Percentiles rank a stretch among this genome's conserved stretches.
Evolutionary conservation across 1,284 basidiomycete genomes (phyloP).

Genomic region (Stereum hirsutum): DNA sequence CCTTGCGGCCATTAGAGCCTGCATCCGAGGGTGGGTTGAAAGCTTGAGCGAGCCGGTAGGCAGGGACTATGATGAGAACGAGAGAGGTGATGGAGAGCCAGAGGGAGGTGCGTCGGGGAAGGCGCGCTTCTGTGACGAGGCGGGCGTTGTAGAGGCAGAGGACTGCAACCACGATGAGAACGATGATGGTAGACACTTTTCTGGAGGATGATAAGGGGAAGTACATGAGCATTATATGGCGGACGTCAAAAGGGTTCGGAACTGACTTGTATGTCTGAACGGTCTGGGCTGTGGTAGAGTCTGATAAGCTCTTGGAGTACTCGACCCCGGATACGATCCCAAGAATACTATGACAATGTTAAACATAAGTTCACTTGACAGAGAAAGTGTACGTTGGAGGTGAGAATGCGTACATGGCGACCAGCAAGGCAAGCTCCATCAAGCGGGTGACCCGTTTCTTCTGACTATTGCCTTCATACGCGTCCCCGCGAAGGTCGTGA

Average conservation of each 20-base stretch:
- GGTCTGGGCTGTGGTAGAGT: not conserved
- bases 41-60: not conserved
- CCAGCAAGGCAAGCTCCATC: not conserved
- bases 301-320: not conserved
- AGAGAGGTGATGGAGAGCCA: not conserved
- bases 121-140: not conserved
- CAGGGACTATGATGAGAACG: not conserved
- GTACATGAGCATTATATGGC: not conserved
- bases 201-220: not conserved
- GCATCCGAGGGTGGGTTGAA: not conserved
- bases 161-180: not conserved
- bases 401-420: constrained; percentile 1
- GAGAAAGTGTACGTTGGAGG: not conserved
- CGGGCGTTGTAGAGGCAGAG: not conserved
- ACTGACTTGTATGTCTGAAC: not conserved
- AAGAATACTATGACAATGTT: not conserved
- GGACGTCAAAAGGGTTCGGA: too few species aligned
- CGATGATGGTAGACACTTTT: not conserved
- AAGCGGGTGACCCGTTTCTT: not conserved
- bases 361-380: not conserved
- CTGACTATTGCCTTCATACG: not conserved
- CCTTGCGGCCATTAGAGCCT: not conserved
- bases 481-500: not conserved
- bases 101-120: not conserved
- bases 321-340: not conserved